Conservation (phyloP, 371 early-diverging fungal species). For the Mucor racemosus region DNA sequence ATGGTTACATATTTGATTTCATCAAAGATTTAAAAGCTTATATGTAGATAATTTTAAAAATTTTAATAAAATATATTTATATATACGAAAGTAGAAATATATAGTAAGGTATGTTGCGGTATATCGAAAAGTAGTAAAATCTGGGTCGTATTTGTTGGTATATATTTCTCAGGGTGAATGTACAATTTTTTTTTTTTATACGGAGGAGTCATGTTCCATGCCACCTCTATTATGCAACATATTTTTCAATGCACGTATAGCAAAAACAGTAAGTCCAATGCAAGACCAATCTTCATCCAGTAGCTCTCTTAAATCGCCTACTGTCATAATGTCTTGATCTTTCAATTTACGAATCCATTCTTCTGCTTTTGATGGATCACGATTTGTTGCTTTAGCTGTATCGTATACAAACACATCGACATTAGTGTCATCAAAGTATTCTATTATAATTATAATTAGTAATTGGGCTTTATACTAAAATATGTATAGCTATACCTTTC, state of each 20-base stretch:
- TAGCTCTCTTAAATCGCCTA: slow-evolving; percentile 72
- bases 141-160: too few species aligned
- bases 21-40: too few species aligned
- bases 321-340: slow-evolving; percentile 77
- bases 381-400: slow-evolving; percentile 63
- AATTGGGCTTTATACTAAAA: too few species aligned
- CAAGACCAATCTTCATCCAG: slow-evolving; percentile 75
- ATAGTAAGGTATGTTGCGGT: too few species aligned
- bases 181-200: too few species aligned
- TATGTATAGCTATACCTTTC: background rate
- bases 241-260: slow-evolving; percentile 79
- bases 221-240: slow-evolving; percentile 23
- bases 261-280: slow-evolving; percentile 82
- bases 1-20: too few species aligned
- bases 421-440: slow-evolving; percentile 55
- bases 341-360: slow-evolving; percentile 71
- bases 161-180: too few species aligned
- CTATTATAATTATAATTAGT: slow-evolving; percentile 19
- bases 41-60: too few species aligned
- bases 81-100: too few species aligned
- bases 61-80: too few species aligned
- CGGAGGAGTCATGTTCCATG: background rate
- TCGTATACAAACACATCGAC: slow-evolving; percentile 72
- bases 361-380: slow-evolving; percentile 64
- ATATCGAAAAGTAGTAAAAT: too few species aligned